Conservation (phyloP, 192 early-diverging fungal genomes). For the Backusella macrospora region DNA sequence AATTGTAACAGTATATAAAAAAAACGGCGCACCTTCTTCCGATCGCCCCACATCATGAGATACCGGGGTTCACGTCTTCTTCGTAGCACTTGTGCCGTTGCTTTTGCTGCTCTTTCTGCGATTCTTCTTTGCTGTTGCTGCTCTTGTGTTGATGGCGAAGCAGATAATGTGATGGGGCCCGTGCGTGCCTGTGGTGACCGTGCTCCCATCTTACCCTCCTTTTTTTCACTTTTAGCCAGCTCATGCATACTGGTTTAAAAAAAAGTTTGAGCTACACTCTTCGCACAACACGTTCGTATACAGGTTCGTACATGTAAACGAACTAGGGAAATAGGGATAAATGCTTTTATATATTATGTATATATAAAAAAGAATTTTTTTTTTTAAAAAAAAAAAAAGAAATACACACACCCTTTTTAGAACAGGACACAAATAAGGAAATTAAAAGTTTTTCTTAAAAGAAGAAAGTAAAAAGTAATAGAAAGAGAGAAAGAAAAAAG, state of each 20-base stretch:
- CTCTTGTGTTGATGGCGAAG: background rate
- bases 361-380: too few species aligned
- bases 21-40: slow-evolving; percentile 28
- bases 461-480: slow-evolving; percentile 11
- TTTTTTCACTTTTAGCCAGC: slow-evolving; percentile 27
- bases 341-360: slow-evolving; percentile 5
- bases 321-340: slow-evolving; percentile 14
- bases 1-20: slow-evolving; percentile 15
- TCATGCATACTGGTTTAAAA: slow-evolving; percentile 22
- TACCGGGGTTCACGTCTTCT: slow-evolving; percentile 27
- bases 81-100: slow-evolving; percentile 26
- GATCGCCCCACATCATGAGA: slow-evolving; percentile 29
- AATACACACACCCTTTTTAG: slow-evolving; percentile 7
- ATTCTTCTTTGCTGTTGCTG: slow-evolving; percentile 21
- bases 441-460: slow-evolving; percentile 1
- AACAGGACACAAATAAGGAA: slow-evolving; percentile 19
- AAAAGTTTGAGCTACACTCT: slow-evolving; percentile 14
- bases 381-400: slow-evolving; percentile 24
- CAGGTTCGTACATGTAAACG: slow-evolving; percentile 13
- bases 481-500: background rate
- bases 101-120: slow-evolving; percentile 21
- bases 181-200: slow-evolving; percentile 22
- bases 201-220: slow-evolving; percentile 20
- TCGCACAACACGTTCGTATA: slow-evolving; percentile 14
- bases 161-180: slow-evolving; percentile 25